Evolutionary conservation across 2,329 filamentous ascomycete genomes (phyloP).

Genomic region (Didymella exigua): DNA sequence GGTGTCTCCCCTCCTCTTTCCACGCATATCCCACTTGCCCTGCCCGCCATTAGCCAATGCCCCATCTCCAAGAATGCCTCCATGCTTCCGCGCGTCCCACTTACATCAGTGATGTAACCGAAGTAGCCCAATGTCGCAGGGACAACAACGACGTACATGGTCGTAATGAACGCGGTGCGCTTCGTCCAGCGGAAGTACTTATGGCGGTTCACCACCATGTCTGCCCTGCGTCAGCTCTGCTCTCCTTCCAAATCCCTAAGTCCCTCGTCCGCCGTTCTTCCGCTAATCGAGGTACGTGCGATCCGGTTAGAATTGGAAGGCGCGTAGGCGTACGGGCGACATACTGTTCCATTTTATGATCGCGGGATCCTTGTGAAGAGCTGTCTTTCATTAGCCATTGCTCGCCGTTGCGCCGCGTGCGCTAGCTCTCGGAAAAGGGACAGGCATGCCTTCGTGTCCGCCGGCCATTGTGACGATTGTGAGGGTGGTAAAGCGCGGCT

Average conservation of each 20-base stretch:
- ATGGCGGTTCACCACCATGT: slow-evolving; percentile 82
- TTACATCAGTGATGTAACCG: slow-evolving; percentile 84
- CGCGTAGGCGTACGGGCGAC: slow-evolving; percentile 47
- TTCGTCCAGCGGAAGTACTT: slow-evolving; percentile 96
- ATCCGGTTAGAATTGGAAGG: slow-evolving; percentile 4
- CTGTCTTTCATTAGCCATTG: slow-evolving; percentile 47
- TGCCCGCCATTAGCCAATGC: slow-evolving; percentile 48
- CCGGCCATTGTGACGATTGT: slow-evolving; percentile 37
- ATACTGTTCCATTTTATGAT: slow-evolving; percentile 61
- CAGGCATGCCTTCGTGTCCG: slow-evolving; percentile 29
- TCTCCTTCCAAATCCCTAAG: not conserved
- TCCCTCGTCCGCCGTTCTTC: not conserved
- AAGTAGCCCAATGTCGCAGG: slow-evolving; percentile 73
- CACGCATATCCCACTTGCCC: slow-evolving; percentile 86
- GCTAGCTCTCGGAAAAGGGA: not conserved
- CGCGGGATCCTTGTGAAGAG: slow-evolving; percentile 60
- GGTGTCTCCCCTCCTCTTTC: slow-evolving; percentile 87
- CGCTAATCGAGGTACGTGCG: not conserved
- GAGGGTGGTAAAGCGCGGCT: slow-evolving; percentile 17
- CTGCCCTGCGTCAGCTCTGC: slow-evolving; percentile 54
- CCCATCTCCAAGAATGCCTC: slow-evolving; percentile 10
- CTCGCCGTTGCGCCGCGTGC: not conserved
- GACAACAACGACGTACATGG: slow-evolving; percentile 76
- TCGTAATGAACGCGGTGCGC: slow-evolving; percentile 77
- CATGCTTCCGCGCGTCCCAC: slow-evolving; percentile 49